Percentiles rank a stretch among this genome's conserved stretches.
phyloP scores from a whole-genome alignment of 495 filamentous ascomycete genomes.

The Daldinia decipiens region DNA sequence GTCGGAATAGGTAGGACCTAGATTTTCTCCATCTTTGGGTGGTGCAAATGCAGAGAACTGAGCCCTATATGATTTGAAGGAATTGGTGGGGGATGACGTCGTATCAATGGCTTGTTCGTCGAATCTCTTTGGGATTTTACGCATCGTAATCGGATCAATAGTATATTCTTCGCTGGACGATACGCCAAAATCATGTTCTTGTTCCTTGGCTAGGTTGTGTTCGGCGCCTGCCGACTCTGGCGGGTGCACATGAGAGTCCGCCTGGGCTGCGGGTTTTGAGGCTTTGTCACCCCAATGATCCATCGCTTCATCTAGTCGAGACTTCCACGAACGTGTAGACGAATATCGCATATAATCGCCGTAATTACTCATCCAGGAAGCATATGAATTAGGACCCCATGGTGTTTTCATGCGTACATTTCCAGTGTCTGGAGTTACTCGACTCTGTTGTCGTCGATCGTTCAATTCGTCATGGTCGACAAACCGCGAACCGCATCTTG shows the following conservation, averaged over 20 bases:
- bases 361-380: conserved; percentile 12
- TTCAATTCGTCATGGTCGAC: conserved; percentile 25
- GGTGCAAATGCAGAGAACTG: conserved; percentile 49
- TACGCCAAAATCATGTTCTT: neutral
- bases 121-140: conserved; percentile 57
- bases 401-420: conserved; percentile 2
- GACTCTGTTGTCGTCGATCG: conserved; percentile 12
- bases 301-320: conserved; percentile 19
- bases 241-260: neutral
- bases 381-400: neutral
- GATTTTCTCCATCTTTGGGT: conserved; percentile 35
- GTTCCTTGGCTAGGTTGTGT: neutral
- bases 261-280: neutral
- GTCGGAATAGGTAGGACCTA: conserved; percentile 47
- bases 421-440: conserved; percentile 9
- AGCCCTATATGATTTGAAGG: conserved; percentile 53
- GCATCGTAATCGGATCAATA: conserved; percentile 71
- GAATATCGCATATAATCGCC: neutral
- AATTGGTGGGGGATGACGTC: neutral
- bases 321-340: conserved; percentile 24
- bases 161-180: conserved; percentile 50
- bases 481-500: conserved; percentile 21
- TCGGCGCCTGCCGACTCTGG: neutral
- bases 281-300: conserved; percentile 16
- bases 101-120: neutral